These are phyloP conservation scores for Neocucurbitaria cava DNA, from an alignment of 2,329 filamentous ascomycete genomes.

Conservation along the genomic window DNA sequence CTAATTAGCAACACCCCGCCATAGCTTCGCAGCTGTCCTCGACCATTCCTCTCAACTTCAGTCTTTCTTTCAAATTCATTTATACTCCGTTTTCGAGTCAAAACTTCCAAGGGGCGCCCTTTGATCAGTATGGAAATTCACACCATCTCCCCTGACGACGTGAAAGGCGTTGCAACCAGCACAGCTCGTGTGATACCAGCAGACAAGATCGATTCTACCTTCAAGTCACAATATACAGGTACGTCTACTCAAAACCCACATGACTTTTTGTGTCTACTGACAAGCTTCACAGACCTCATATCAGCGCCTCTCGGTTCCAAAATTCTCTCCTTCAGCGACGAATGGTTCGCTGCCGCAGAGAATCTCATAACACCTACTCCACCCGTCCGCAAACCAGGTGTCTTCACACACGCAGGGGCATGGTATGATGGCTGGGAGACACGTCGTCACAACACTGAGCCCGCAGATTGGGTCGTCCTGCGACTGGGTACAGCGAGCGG, in stretches of 20 bases:
- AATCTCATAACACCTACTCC: slow-evolving; percentile 66
- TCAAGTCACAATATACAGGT: slow-evolving; percentile 63
- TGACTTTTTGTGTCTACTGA: background rate
- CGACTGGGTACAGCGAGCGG: slow-evolving; percentile 70
- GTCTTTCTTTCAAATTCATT: background rate
- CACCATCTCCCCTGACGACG: slow-evolving; percentile 37
- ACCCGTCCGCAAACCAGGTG: slow-evolving; percentile 63
- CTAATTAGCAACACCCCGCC: slow-evolving; percentile 17
- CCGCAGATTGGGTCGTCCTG: slow-evolving; percentile 67
- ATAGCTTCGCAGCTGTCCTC: slow-evolving; percentile 5
- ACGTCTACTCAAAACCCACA: slow-evolving; percentile 3
- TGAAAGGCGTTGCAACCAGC: slow-evolving; percentile 33
- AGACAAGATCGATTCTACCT: slow-evolving; percentile 61
- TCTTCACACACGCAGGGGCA: slow-evolving; percentile 66
- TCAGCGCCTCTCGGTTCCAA: slow-evolving; percentile 59
- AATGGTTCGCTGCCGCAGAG: slow-evolving; percentile 66
- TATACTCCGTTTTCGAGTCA: background rate
- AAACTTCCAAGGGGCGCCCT: background rate
- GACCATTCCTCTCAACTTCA: slow-evolving; percentile 1
- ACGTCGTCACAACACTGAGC: slow-evolving; percentile 63
- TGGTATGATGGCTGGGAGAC: slow-evolving; percentile 74
- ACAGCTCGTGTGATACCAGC: slow-evolving; percentile 50
- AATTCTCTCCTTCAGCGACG: slow-evolving; percentile 64
- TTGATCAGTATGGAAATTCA: slow-evolving; percentile 40
- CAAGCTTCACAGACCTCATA: slow-evolving; percentile 55